Conservation (phyloP, 2,329 filamentous ascomycete genomes). For the Colletotrichum lupini region DNA sequence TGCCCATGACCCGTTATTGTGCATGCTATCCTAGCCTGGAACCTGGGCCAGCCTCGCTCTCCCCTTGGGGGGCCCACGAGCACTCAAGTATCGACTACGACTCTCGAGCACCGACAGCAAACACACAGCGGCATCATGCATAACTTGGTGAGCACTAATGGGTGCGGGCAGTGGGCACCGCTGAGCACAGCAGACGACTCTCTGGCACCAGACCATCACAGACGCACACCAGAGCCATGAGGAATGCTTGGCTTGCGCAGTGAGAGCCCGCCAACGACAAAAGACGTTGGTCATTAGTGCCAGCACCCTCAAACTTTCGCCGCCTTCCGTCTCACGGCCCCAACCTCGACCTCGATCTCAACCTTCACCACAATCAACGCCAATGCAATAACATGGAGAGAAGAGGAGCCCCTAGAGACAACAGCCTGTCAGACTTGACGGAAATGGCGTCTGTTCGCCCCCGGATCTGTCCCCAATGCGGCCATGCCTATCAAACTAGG, state of each 20-base stretch:
- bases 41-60: background rate
- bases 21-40: conserved; percentile 18
- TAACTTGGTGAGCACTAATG: background rate
- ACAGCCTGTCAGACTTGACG: conserved; percentile 14
- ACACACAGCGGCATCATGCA: background rate
- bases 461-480: conserved; percentile 20
- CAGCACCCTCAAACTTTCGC: conserved; percentile 2
- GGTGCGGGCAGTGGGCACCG: background rate
- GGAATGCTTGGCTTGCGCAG: conserved; percentile 13
- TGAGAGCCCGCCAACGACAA: conserved; percentile 10
- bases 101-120: background rate
- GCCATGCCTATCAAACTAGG: conserved; percentile 14
- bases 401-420: conserved; percentile 23
- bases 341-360: background rate
- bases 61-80: background rate
- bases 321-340: conserved; percentile 22
- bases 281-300: conserved; percentile 13
- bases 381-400: conserved; percentile 23
- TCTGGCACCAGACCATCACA: conserved; percentile 15
- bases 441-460: conserved; percentile 27
- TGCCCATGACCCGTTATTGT: conserved; percentile 1
- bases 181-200: conserved; percentile 11
- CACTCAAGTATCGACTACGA: background rate
- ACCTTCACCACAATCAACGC: background rate
- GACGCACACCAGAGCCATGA: background rate